These are phyloP conservation scores for Lactuca sativa DNA, from an alignment of 129 eudicot species.

Conservation along the genomic window DNA sequence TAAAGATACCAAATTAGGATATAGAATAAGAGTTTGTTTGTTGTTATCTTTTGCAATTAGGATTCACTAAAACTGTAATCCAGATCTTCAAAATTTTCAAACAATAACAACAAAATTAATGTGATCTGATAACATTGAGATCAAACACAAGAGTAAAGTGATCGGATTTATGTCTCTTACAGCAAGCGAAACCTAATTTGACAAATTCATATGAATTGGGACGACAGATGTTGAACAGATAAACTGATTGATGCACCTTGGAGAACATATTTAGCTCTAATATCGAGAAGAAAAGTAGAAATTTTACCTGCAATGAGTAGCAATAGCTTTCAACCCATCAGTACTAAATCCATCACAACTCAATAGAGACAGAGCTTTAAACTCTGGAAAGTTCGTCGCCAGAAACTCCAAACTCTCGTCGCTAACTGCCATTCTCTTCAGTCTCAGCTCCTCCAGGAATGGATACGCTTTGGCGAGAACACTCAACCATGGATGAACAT, in stretches of 20 bases:
- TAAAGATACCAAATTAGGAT: background rate
- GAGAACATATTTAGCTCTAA: conserved; percentile 4
- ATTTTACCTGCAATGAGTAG: conserved; percentile 62
- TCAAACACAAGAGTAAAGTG: conserved; percentile 8
- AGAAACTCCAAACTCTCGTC: conserved; percentile 74
- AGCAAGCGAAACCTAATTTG: background rate
- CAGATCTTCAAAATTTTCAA: conserved; percentile 4
- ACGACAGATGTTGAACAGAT: background rate
- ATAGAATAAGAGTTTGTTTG: background rate
- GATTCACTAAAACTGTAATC: background rate
- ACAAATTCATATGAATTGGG: background rate
- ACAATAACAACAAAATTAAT: conserved; percentile 1
- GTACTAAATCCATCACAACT: conserved; percentile 77
- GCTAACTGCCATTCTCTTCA: conserved; percentile 62
- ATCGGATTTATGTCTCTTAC: background rate
- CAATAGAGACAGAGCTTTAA: conserved; percentile 53
- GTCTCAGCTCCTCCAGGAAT: conserved; percentile 60
- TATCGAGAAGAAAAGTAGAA: background rate
- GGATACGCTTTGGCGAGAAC: conserved; percentile 59
- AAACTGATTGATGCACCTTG: conserved; percentile 2
- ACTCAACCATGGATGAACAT: conserved; percentile 56
- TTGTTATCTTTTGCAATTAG: background rate
- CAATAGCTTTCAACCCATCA: conserved; percentile 62
- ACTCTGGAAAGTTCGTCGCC: conserved; percentile 48
- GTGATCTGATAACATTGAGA: conserved; percentile 9